Percentiles rank a stretch among this genome's conserved stretches.
Evolutionary conservation across 108 stramenopile species (phyloP).

Genomic region (Nitzschia inconspicua): DNA sequence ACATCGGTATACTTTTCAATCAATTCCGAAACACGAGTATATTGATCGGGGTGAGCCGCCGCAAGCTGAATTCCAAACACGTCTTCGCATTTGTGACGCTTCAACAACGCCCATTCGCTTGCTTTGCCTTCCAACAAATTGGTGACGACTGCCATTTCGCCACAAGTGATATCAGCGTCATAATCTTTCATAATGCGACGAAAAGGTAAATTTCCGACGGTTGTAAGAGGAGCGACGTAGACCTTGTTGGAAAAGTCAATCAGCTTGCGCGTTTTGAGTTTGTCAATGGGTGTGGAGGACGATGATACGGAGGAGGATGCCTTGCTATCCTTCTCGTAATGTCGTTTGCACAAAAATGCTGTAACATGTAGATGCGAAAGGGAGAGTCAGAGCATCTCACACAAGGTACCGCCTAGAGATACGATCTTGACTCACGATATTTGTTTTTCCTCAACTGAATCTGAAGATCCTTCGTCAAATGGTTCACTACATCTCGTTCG

Average conservation of each 20-base stretch:
- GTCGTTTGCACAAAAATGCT: conserved; percentile 72
- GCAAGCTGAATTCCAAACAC: conserved; percentile 97
- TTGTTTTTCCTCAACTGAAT: conserved; percentile 68
- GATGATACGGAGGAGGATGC: background rate
- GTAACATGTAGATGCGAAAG: too few relatives aligned
- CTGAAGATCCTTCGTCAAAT: conserved; percentile 55
- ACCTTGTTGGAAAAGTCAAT: conserved; percentile 95
- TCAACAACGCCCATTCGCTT: conserved; percentile 93
- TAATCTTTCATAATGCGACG: conserved; percentile 92
- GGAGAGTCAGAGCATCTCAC: too few relatives aligned
- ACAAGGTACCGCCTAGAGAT: too few relatives aligned
- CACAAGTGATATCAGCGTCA: conserved; percentile 98
- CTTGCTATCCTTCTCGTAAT: conserved; percentile 38
- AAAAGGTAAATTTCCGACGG: conserved; percentile 98
- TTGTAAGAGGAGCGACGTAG: conserved; percentile 98
- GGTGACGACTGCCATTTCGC: conserved; percentile 95
- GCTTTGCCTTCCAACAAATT: conserved; percentile 82
- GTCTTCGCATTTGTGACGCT: conserved; percentile 90
- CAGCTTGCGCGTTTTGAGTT: conserved; percentile 63
- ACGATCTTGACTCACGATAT: too few relatives aligned
- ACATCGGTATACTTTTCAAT: conserved; percentile 64
- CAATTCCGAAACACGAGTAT: conserved; percentile 62
- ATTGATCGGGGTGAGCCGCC: conserved; percentile 86
- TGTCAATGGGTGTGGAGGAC: conserved; percentile 37
- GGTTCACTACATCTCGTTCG: conserved; percentile 30